Conservation (phyloP, 148 eudicot species). For the Camellia japonica region DNA sequence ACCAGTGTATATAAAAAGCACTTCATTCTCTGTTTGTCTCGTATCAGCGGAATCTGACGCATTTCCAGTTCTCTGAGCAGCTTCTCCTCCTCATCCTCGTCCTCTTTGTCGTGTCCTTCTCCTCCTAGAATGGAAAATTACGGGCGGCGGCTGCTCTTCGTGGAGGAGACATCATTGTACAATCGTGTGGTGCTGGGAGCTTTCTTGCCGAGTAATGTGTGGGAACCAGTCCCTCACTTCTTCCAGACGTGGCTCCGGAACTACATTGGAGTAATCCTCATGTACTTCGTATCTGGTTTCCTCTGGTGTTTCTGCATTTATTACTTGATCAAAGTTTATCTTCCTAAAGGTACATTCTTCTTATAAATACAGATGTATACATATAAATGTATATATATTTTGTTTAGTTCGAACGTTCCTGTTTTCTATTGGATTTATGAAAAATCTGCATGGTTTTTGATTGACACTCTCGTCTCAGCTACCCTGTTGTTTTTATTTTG, state of each 20-base stretch:
- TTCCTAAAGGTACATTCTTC: constrained; percentile 63
- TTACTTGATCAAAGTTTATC: constrained; percentile 61
- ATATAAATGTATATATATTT: neutral
- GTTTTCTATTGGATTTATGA: neutral
- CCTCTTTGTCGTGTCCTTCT: too few species aligned
- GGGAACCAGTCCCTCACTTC: constrained; percentile 73
- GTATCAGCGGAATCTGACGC: neutral
- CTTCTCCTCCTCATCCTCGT: neutral
- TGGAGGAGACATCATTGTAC: constrained; percentile 50
- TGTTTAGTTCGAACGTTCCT: neutral
- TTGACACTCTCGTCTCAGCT: neutral
- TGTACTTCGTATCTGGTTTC: constrained; percentile 62
- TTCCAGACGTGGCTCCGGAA: constrained; percentile 71
- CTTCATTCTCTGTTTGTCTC: too few species aligned
- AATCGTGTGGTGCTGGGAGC: constrained; percentile 60
- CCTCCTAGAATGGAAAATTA: constrained; percentile 28
- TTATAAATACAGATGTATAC: neutral
- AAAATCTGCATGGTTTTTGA: neutral
- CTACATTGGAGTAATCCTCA: constrained; percentile 55
- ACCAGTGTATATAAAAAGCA: too few species aligned
- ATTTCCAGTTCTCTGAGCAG: constrained; percentile 1
- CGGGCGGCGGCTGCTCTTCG: constrained; percentile 27
- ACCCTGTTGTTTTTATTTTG: too few species aligned
- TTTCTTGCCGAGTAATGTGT: constrained; percentile 42
- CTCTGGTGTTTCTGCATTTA: constrained; percentile 85